Evolutionary conservation across 2,329 filamentous ascomycete genomes (phyloP).

Genomic region (Macrophomina phaseolina): DNA sequence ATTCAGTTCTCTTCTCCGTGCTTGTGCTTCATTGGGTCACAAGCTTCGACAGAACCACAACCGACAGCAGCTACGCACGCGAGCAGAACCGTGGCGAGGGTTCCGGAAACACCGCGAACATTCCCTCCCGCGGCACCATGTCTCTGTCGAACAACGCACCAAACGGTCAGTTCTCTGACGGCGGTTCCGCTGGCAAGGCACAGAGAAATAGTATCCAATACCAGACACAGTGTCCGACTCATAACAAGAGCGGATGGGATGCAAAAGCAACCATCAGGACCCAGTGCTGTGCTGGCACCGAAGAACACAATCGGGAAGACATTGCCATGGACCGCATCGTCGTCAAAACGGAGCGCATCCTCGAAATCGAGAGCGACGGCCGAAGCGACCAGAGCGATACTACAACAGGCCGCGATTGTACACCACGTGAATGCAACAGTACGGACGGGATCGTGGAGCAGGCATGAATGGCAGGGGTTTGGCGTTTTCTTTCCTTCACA

Average conservation of each 20-base stretch:
- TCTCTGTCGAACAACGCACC: background rate
- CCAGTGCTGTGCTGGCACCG: constrained; percentile 15
- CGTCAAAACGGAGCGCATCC: constrained; percentile 19
- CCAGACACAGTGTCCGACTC: background rate
- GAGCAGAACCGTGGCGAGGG: constrained; percentile 1
- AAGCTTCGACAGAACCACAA: constrained; percentile 7
- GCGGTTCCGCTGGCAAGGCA: background rate
- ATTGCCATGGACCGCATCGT: constrained; percentile 21
- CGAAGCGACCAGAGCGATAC: constrained; percentile 16
- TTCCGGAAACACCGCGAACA: background rate
- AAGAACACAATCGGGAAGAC: background rate
- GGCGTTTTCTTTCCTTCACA: background rate
- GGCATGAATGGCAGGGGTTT: background rate
- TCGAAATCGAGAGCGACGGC: constrained; percentile 17
- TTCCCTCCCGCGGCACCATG: background rate
- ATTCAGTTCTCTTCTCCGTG: constrained; percentile 19
- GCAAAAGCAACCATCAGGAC: constrained; percentile 14
- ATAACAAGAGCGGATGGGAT: constrained; percentile 9
- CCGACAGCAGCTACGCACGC: constrained; percentile 18
- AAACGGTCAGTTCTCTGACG: background rate
- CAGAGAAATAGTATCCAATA: background rate
- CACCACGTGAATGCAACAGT: background rate
- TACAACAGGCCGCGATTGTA: background rate
- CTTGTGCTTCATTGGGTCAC: constrained; percentile 27
- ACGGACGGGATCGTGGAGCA: constrained; percentile 9